phyloP scores from a whole-genome alignment of 148 eudicot species.

The Silene conica region DNA sequence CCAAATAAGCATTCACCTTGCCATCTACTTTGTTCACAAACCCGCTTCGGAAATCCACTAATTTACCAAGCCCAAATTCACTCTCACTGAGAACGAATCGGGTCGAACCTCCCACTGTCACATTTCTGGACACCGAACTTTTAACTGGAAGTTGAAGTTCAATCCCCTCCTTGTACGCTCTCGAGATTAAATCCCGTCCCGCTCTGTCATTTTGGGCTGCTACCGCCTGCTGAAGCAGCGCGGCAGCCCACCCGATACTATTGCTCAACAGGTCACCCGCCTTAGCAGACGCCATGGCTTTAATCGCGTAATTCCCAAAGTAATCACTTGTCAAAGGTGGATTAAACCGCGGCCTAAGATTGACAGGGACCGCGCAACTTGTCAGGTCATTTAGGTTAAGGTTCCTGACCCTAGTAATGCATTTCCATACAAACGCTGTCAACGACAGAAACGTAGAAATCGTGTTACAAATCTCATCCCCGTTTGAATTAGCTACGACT shows the following conservation, averaged over 20 bases:
- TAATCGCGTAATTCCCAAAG: constrained; percentile 12
- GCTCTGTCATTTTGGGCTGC: background rate
- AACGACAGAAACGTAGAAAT: constrained; percentile 20
- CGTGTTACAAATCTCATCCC: background rate
- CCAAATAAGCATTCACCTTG: constrained; percentile 12
- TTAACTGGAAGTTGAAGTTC: background rate
- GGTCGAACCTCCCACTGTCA: constrained; percentile 16
- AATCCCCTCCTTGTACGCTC: background rate
- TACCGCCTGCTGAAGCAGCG: constrained; percentile 15
- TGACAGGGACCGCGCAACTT: background rate
- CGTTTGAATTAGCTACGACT: constrained; percentile 12
- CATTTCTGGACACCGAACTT: background rate
- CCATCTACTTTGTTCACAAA: constrained; percentile 13
- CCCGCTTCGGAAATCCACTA: constrained; percentile 15
- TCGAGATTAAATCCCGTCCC: background rate
- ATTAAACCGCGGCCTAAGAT: constrained; percentile 15
- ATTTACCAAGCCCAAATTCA: constrained; percentile 21
- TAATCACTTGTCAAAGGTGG: constrained; percentile 20
- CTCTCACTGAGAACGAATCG: constrained; percentile 9
- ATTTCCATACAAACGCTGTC: constrained; percentile 21
- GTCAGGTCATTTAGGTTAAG: constrained; percentile 7
- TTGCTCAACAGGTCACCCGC: background rate
- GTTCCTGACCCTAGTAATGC: constrained; percentile 12
- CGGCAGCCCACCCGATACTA: constrained; percentile 11
- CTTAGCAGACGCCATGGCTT: background rate